Conservation (phyloP, 176 grass and related monocot genomes). For the Bonia amplexicaulis region DNA sequence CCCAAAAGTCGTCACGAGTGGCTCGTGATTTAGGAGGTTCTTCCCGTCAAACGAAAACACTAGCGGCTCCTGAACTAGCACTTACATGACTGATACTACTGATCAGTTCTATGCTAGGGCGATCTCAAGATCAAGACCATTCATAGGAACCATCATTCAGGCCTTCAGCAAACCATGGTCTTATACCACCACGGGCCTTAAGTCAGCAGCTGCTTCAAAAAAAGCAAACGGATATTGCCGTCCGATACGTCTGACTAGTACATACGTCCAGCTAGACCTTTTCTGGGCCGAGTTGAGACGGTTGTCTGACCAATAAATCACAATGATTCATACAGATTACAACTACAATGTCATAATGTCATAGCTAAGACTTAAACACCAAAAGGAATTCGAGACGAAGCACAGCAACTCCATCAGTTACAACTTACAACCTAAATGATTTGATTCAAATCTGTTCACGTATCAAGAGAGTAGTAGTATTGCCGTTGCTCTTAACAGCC, state of each 20-base stretch:
- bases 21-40: no score
- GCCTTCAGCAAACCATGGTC: not conserved
- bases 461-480: constrained; percentile 37
- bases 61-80: not conserved
- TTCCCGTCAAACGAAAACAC: no score
- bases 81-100: not conserved
- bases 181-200: not conserved
- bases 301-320: not conserved
- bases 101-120: not conserved
- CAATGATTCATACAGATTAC: not conserved
- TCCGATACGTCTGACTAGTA: not conserved
- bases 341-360: not conserved
- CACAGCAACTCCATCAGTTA: not conserved
- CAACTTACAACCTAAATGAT: not conserved
- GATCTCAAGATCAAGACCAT: not conserved
- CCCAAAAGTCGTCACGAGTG: no score
- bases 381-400: not conserved
- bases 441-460: constrained; percentile 13
- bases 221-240: not conserved
- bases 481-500: constrained; percentile 28
- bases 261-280: not conserved
- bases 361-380: not conserved
- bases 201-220: not conserved
- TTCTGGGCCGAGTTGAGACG: not conserved
- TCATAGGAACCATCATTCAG: not conserved